Evolutionary conservation across 1,139 yeast genomes (phyloP), one percentile per base, ranked within the genome.

Genomic region (Suhomyces ambrosiae): DNA sequence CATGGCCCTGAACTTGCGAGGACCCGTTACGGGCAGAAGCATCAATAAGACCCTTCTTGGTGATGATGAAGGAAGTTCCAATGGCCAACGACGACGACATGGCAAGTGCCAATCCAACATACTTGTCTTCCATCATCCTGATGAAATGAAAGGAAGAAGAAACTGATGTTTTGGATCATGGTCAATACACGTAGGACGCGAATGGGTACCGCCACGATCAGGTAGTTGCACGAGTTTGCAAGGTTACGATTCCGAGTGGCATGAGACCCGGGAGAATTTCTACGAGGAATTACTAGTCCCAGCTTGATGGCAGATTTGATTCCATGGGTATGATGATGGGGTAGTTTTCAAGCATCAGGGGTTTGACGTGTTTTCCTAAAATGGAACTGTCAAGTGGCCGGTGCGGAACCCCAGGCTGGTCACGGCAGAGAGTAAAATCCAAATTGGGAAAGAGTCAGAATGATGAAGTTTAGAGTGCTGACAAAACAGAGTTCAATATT

Each of bases 81-180:
- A 88, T 89, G 24, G 96, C 96, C 53, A 88, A 68, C 12, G 96
- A 87, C 33, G 94, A 83, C 45, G 89, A 79, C 65, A 88, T 81
- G 44, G 97, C 97, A 50, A 88, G 75, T 8, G 89, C 92, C 49
- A 88, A 77, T 26, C 97, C 97, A 42, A 88, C 85, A 57, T 87
- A 88, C 58, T 89, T 88, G 50, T 88, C 96, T 54, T 85, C 92
- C 53, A 76, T 74, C 60, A 61, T 68, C 24, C 6, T 33, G 33
- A 19, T n/a, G n/a, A n/a, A n/a, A n/a, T n/a, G n/a, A 23, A 2
- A 5, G 13, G 29, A 23, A 21, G 37, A 27, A 27, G 27, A 33
- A 19, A 33, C 23, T 24, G 18, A 13, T 6, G 24, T 10, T 23
- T 7, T 7, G n/a, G 24, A 23, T 23, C 11, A 6, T 30, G 26